These are phyloP conservation scores for Arabidopsis lyrata DNA, from an alignment of 441 rosid genomes.

Conservation along the genomic window DNA sequence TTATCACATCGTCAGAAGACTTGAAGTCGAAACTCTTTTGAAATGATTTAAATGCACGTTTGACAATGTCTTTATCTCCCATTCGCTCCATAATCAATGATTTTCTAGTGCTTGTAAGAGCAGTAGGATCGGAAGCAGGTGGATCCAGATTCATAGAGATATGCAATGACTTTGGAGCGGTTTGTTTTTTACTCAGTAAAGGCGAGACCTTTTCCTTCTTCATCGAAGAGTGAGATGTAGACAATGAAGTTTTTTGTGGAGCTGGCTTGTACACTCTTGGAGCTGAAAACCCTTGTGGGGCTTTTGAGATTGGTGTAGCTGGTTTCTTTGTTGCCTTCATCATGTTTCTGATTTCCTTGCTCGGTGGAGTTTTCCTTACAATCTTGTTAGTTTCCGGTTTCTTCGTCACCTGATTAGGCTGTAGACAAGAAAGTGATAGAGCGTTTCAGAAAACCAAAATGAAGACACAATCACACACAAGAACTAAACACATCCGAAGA, in stretches of 20 bases:
- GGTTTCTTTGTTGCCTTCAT: slow-evolving; percentile 63
- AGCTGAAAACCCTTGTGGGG: slow-evolving; percentile 51
- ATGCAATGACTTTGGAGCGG: slow-evolving; percentile 78
- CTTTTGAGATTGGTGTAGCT: slow-evolving; percentile 50
- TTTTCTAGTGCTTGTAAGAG: slow-evolving; percentile 56
- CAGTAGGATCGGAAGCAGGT: slow-evolving; percentile 51
- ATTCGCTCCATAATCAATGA: slow-evolving; percentile 92
- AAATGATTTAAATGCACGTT: slow-evolving; percentile 88
- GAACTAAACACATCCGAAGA: slow-evolving; percentile 10
- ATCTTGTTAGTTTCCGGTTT: slow-evolving; percentile 31
- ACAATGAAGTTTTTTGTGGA: slow-evolving; percentile 46
- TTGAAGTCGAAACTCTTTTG: slow-evolving; percentile 61
- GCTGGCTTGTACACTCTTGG: slow-evolving; percentile 61
- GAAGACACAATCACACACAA: slow-evolving; percentile 5
- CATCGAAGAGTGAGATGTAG: slow-evolving; percentile 52
- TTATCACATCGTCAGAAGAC: slow-evolving; percentile 54
- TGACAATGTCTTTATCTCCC: slow-evolving; percentile 98
- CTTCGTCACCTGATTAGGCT: slow-evolving; percentile 54
- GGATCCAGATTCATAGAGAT: slow-evolving; percentile 65
- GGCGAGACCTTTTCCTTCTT: slow-evolving; percentile 52
- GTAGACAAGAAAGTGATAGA: slow-evolving; percentile 24
- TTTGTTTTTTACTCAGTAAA: slow-evolving; percentile 60
- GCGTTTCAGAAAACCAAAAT: slow-evolving; percentile 3
- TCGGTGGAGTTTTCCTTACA: slow-evolving; percentile 43
- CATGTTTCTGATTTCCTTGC: slow-evolving; percentile 51